Base-by-base conservation (phyloP, 1,139 yeast species). In the Debaryomyces nepalensis region DNA sequence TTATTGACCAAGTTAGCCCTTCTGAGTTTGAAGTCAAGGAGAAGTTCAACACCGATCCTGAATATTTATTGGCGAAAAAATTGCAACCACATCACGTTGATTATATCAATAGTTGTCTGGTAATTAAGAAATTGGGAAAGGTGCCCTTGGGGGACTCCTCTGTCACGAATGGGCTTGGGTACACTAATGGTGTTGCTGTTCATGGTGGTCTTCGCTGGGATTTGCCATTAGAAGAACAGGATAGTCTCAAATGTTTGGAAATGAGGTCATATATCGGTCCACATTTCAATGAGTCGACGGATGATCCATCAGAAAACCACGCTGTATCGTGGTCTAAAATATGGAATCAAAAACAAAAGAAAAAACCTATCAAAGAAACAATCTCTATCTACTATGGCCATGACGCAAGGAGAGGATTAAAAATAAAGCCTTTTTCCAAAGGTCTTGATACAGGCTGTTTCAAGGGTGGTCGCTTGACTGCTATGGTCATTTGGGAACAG, bases 361-460 rank as follows among this genome's bases (percentile, higher is more conserved):
- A 57, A 18, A 47, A 56, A 6, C 43, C 58, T 4, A 39, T 49
- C 32, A 26, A 31, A 9, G 38, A 36, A 15, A 16, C 37, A 65
- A 79, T 10, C 50, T 77, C 79, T n/a, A 91, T 89, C 1, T 82
- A 80, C 54, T 91, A 91, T 58, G 98, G 98, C 0, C 98, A 91
- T 58, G 95, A 87, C 60, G 95, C 97, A 3, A 73, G 81, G 43
- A 69, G 83, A 44, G 97, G 97, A 0, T 74, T 91, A 37, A 81
- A 78, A 44, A 51, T 84, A 39, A 76, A 78, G 49, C 75, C 77
- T 47, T 88, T 71, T 61, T 74, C 96, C 4, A 81, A 77, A 53
- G 98, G 97, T 0, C 66, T 91, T 31, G 98, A 91, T 58, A 71
- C 88, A 8, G 87, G 87, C 2, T 91, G 98, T 65, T 87, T 82